Conservation (phyloP, 1,284 basidiomycete genomes). For the Marasmius sp. region DNA sequence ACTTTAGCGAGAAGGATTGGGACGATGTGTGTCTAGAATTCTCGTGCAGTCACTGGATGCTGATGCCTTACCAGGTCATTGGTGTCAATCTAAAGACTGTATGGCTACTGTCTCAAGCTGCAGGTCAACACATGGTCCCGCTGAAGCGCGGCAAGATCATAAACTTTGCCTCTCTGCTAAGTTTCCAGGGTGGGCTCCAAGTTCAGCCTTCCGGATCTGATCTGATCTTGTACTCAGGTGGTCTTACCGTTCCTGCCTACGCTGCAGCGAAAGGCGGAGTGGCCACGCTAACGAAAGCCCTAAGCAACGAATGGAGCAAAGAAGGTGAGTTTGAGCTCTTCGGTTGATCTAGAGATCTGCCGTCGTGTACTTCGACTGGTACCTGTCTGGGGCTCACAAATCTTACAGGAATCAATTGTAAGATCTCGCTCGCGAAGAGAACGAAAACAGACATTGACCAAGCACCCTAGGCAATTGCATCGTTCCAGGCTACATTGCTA, state of each 20-base stretch:
- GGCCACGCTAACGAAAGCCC: conserved; percentile 79
- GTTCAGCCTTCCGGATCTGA: conserved; percentile 12
- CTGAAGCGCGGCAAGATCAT: conserved; percentile 77
- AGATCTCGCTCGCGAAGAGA: no score
- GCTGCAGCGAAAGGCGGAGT: conserved; percentile 89
- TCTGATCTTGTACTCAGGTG: conserved; percentile 37
- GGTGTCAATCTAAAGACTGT: conserved; percentile 78
- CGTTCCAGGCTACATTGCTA: conserved; percentile 90
- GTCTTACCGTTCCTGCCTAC: conserved; percentile 86
- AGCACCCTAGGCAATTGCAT: conserved; percentile 60
- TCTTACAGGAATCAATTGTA: no score
- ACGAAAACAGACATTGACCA: no score
- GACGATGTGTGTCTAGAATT: conserved; percentile 66
- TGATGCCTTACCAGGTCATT: conserved; percentile 53
- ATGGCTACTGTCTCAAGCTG: conserved; percentile 76
- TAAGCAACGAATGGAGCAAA: conserved; percentile 67
- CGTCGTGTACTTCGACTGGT: no score
- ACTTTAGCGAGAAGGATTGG: conserved; percentile 87
- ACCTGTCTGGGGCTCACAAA: no score
- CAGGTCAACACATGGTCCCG: conserved; percentile 79
- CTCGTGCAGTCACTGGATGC: conserved; percentile 9
- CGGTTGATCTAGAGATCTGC: no score
- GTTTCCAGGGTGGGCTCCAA: conserved; percentile 63
- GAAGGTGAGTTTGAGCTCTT: conserved; percentile 78
- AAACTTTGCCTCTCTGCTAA: conserved; percentile 78